phyloP scores from a whole-genome alignment of 495 filamentous ascomycete genomes.

The Polyplosphaeria fusca region DNA sequence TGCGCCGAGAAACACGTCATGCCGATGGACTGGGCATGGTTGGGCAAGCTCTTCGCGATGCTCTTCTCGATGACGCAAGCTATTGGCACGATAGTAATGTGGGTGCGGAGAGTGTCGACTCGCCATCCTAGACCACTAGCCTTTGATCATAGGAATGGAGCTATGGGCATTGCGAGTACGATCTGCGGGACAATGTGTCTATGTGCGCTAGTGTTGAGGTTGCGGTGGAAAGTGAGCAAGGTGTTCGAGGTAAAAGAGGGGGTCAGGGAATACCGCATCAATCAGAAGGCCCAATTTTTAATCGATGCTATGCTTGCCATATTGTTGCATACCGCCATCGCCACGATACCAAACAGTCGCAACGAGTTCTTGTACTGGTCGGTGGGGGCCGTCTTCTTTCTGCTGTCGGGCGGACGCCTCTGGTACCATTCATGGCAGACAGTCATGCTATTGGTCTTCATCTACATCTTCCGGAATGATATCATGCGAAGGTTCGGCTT shows the following conservation, averaged over 20 bases:
- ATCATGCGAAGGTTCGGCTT: conserved; percentile 5
- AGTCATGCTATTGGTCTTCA: conserved; percentile 6
- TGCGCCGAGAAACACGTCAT: conserved; percentile 5
- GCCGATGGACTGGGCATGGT: conserved; percentile 7
- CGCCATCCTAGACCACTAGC: neutral
- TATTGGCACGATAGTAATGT: conserved; percentile 23
- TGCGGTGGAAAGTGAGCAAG: conserved; percentile 18
- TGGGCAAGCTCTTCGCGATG: conserved; percentile 7
- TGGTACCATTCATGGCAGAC: neutral
- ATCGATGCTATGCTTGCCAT: conserved; percentile 13
- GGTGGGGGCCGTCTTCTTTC: conserved; percentile 3
- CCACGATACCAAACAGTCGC: neutral
- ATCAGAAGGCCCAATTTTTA: neutral
- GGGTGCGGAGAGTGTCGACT: conserved; percentile 1
- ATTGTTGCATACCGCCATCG: conserved; percentile 7
- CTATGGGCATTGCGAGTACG: conserved; percentile 19
- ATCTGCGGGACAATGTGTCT: conserved; percentile 16
- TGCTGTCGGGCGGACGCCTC: neutral
- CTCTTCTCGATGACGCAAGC: conserved; percentile 16
- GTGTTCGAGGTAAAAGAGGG: neutral
- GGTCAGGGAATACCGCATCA: neutral
- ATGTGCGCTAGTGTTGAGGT: conserved; percentile 1
- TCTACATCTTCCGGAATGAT: conserved; percentile 19
- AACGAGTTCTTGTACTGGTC: conserved; percentile 14
- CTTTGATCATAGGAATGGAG: conserved; percentile 22